These are phyloP conservation scores for Umbelopsis isabellina DNA, from an alignment of 192 early-diverging fungal genomes.

Conservation along the genomic window DNA sequence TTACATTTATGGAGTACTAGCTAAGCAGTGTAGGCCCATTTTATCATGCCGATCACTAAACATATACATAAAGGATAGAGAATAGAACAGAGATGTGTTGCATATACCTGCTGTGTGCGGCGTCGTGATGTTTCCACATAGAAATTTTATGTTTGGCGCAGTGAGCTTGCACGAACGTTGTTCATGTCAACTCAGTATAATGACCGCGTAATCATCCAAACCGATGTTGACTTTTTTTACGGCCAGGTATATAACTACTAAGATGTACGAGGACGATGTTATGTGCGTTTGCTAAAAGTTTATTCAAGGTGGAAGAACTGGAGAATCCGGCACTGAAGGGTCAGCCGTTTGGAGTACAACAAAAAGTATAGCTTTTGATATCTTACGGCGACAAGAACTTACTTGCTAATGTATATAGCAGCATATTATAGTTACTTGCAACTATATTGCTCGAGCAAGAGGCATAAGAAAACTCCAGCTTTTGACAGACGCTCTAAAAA, in stretches of 20 bases:
- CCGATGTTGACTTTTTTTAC: constrained; percentile 30
- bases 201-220: constrained; percentile 26
- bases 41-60: too few relatives aligned
- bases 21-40: background rate
- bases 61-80: background rate
- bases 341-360: constrained; percentile 29
- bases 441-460: constrained; percentile 41
- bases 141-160: constrained; percentile 1
- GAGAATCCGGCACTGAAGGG: constrained; percentile 20
- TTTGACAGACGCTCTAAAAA: constrained; percentile 32
- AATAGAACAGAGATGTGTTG: too few relatives aligned
- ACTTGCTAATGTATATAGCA: background rate
- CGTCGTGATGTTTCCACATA: too few relatives aligned
- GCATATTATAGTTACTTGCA: constrained; percentile 47
- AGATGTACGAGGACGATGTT: too few relatives aligned
- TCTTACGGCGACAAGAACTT: background rate
- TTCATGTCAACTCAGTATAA: background rate
- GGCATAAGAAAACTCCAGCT: constrained; percentile 42
- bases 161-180: background rate
- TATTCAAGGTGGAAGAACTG: constrained; percentile 20
- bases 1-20: constrained; percentile 67
- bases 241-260: constrained; percentile 10
- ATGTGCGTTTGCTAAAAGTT: background rate
- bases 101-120: too few relatives aligned
- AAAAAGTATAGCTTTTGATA: constrained; percentile 5